Evolutionary conservation across 805 yeast genomes (phyloP).

Genomic region (Cyberlindnera mrakii): DNA sequence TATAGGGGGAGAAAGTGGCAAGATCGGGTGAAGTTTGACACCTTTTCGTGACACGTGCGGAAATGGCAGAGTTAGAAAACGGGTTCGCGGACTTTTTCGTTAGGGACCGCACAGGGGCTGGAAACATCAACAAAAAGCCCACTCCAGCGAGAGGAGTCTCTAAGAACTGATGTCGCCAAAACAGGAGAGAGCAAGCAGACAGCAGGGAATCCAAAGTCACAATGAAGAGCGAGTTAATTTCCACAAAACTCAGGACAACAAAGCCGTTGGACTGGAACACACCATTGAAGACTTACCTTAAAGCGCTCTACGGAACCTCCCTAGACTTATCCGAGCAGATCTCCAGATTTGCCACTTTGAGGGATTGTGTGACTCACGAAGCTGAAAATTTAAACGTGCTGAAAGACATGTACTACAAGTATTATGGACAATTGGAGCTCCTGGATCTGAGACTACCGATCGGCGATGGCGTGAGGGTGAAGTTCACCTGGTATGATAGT

Average conservation of each 20-base stretch:
- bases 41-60: no score
- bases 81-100: no score
- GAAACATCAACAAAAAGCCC: no score
- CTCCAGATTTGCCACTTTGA: constrained; percentile 45
- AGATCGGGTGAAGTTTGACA: no score
- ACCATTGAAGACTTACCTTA: constrained; percentile 53
- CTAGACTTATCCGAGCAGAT: constrained; percentile 57
- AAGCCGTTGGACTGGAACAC: constrained; percentile 60
- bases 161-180: no score
- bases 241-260: constrained; percentile 33
- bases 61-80: no score
- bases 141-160: no score
- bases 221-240: constrained; percentile 16
- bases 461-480: constrained; percentile 45
- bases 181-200: no score
- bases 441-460: constrained; percentile 73
- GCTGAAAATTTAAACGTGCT: constrained; percentile 45
- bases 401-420: constrained; percentile 52
- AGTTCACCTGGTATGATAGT: constrained; percentile 80
- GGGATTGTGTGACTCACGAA: constrained; percentile 28
- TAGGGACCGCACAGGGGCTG: no score
- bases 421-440: constrained; percentile 78
- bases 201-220: no score
- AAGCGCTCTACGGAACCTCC: constrained; percentile 56
- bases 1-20: no score